phyloP scores from a whole-genome alignment of 2,329 filamentous ascomycete species.

The Coniochaeta ligniaria region DNA sequence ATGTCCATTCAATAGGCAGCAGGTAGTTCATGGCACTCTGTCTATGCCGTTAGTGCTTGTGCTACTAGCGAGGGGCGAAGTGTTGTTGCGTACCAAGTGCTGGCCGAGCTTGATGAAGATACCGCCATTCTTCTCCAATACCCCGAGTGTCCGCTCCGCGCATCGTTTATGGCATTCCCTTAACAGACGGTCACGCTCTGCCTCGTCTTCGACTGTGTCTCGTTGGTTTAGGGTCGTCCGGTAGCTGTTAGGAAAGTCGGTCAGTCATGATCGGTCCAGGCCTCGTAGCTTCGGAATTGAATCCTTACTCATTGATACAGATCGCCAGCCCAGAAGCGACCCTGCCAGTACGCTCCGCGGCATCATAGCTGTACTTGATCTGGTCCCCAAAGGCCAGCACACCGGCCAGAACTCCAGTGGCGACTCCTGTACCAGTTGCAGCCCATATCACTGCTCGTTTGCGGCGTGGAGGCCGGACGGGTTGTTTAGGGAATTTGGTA shows the following conservation, averaged over 20 bases:
- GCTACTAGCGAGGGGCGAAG: background rate
- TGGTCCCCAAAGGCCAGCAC: conserved; percentile 55
- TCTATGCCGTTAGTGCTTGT: conserved; percentile 14
- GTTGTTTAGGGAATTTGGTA: conserved; percentile 7
- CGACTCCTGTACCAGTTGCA: conserved; percentile 41
- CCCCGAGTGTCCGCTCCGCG: conserved; percentile 76
- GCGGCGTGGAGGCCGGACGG: conserved; percentile 8
- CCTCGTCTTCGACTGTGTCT: conserved; percentile 53
- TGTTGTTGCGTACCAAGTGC: conserved; percentile 57
- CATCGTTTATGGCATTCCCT: conserved; percentile 88
- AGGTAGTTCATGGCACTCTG: conserved; percentile 93
- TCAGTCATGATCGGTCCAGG: conserved; percentile 1
- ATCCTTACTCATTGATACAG: conserved; percentile 76
- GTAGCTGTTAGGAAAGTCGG: conserved; percentile 54
- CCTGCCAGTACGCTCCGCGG: conserved; percentile 68
- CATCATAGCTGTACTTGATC: conserved; percentile 68
- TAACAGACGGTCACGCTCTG: conserved; percentile 61
- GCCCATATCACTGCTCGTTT: conserved; percentile 35
- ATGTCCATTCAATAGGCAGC: conserved; percentile 85
- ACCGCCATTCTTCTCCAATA: conserved; percentile 91
- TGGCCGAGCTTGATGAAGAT: conserved; percentile 98
- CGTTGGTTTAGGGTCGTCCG: conserved; percentile 71
- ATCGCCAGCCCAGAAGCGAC: conserved; percentile 69
- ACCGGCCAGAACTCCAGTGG: conserved; percentile 26
- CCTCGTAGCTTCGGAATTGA: background rate